Base-by-base conservation (phyloP, 305 asterid genomes). In the Petunia hybrid region DNA sequence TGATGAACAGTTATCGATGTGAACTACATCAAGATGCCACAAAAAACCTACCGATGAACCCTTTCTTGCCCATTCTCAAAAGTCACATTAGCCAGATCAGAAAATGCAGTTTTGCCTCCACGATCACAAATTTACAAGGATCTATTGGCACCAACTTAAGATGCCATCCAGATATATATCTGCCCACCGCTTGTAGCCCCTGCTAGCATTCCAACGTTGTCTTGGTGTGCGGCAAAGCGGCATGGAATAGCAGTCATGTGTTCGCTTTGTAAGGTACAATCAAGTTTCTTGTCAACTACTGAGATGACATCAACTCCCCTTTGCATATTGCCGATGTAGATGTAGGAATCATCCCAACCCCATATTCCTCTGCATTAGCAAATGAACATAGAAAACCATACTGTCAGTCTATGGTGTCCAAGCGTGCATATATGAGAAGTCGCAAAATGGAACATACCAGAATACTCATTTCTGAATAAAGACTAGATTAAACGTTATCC, bases 271-370 rank as follows among this genome's bases (percentile, higher is more conserved):
- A 94, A 87, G 67, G 98, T 95, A 13, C 87, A 82, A 55, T 87
- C 88, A 55, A 83, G 76, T 16, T 69, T 85, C 82, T 85, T 81
- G n/a, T 62, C 80, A 0, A 84, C 69, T 46, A 89, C 87, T 14
- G 93, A 89, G 78, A 95, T 88, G 40, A 90, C 80, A 85, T 92
- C 99, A 22, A 91, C 90, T 82, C 95, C 95, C 83, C 95, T 94
- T 80, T 83, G 89, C 94, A 90, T 87, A 80, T 95, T 91, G 62
- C 98, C 98, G 2, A 91, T 88, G 87, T 84, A 92, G 70, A 95
- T 83, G 57, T 87, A 86, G 4, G 98, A 90, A 85, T 95, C 98
- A 80, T 95, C 98, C 99, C 97, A 93, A 80, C 98, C 97, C 99
- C 98, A 95, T 79, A 87, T 69, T 74, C 93, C 97, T 85, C 97